Evolutionary conservation across 306 rosid genomes (phyloP).

Genomic region (Begonia fuchsioides): DNA sequence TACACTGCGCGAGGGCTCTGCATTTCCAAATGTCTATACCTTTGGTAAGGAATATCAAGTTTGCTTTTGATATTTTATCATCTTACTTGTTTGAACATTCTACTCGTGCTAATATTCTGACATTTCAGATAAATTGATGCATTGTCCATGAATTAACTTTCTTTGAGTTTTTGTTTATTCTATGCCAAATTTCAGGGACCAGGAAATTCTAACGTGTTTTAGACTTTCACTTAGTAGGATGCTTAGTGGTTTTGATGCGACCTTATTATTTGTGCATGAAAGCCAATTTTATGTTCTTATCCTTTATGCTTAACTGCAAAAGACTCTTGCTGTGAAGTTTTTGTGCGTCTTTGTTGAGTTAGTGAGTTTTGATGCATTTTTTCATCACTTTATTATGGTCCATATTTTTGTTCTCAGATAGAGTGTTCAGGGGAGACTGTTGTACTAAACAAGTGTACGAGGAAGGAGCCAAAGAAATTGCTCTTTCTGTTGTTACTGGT

Average conservation of each 20-base stretch:
- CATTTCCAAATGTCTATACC: constrained; percentile 86
- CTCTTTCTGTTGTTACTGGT: constrained; percentile 86
- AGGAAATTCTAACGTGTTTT: too few species aligned
- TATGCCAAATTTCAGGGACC: too few species aligned
- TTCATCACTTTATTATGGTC: background rate
- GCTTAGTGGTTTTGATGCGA: too few species aligned
- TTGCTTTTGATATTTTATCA: background rate
- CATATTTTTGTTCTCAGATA: constrained; percentile 38
- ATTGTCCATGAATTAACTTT: background rate
- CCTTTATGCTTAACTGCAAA: too few species aligned
- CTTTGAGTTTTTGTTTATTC: background rate
- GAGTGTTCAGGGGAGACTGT: constrained; percentile 81
- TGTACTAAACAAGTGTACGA: constrained; percentile 79
- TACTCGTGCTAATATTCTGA: background rate
- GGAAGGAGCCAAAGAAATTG: constrained; percentile 78
- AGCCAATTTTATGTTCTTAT: too few species aligned
- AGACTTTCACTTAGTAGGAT: too few species aligned
- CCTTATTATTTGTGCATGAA: too few species aligned
- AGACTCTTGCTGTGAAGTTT: background rate
- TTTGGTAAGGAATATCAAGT: constrained; percentile 53
- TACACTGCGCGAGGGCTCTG: constrained; percentile 89
- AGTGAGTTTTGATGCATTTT: constrained; percentile 10
- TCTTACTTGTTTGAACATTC: background rate
- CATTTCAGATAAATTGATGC: background rate
- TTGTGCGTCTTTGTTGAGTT: constrained; percentile 3